Base-by-base conservation (phyloP, 1,284 basidiomycete species). In the Bondarzewia mesenterica region DNA sequence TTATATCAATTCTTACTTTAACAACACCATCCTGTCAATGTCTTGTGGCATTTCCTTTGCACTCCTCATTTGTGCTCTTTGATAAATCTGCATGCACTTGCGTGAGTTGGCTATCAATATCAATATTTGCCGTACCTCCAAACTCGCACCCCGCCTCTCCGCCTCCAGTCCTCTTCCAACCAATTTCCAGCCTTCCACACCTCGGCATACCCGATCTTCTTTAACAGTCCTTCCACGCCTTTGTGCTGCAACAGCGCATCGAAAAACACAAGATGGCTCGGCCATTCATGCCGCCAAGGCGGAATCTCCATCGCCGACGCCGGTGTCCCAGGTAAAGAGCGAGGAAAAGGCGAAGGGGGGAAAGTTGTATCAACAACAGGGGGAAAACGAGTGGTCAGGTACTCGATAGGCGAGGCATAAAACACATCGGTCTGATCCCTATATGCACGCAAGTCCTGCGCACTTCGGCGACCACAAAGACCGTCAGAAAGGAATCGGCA, bases 401-500 rank as follows among this genome's bases (percentile, higher is more conserved):
- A 96, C 3, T 61, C 58, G 12, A 75, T 55, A 0, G 95, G 94
- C 2, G 82, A 76, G 7, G 69, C 66, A 63, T 89, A 97, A 67
- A 98, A 97, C 7, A 87, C 64, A 47, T 85, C 80, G 3, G 92
- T 87, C 65, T 96, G 89, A 59, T 94, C 93, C 48, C 66, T 71
- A 64, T 96, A 95, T 5, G 62, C 68, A 7, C 66, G 48, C 1
- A 73, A 59, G 53, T 77, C 62, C 59, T 76, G 72, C 15, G 74
- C 69, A 43, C 82, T 85, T 56, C 26, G 48, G 50, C 27, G 7
- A 42, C 35, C 2, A 35, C 29, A 22, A 44, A 26, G 47, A 42
- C 37, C 21, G 48, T 40, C 37, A 42, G 47, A 41, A 21, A 43
- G 29, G 44, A 32, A n/a, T n/a, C n/a, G n/a, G n/a, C n/a, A n/a